Conservation (phyloP, 306 rosid species). For the Chamaecrista fasciculata region DNA sequence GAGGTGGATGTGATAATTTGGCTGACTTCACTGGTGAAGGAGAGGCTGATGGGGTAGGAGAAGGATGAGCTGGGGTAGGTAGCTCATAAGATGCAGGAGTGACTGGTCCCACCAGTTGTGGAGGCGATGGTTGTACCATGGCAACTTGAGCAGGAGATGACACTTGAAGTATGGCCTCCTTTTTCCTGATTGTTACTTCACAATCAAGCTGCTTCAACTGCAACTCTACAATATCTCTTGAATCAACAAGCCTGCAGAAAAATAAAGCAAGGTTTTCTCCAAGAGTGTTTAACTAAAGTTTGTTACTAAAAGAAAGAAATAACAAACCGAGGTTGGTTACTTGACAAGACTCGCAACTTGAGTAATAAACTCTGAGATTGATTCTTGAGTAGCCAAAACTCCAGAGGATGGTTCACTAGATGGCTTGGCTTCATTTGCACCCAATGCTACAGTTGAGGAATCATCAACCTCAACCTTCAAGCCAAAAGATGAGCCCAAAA, state of each 20-base stretch:
- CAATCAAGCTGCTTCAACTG: constrained; percentile 65
- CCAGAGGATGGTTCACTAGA: constrained; percentile 35
- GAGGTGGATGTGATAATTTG: constrained; percentile 54
- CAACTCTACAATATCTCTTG: constrained; percentile 79
- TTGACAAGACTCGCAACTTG: constrained; percentile 72
- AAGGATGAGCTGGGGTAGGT: constrained; percentile 29
- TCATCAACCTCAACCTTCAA: constrained; percentile 59
- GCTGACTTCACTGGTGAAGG: constrained; percentile 46
- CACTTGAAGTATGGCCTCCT: constrained; percentile 66
- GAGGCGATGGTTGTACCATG: constrained; percentile 35
- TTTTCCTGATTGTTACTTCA: constrained; percentile 67
- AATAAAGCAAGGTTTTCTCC: constrained; percentile 21
- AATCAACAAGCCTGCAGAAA: constrained; percentile 73
- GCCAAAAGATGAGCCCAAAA: constrained; percentile 45
- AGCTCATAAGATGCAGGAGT: constrained; percentile 27
- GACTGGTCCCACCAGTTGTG: constrained; percentile 14
- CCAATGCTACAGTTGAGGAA: constrained; percentile 42
- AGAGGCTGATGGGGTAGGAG: constrained; percentile 39
- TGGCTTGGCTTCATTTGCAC: constrained; percentile 31
- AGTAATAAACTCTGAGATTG: constrained; percentile 59
- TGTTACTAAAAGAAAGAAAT: background rate
- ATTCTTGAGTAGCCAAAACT: constrained; percentile 56
- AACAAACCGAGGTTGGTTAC: constrained; percentile 39
- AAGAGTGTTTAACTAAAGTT: background rate
- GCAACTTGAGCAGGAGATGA: constrained; percentile 45